Percentiles rank a stretch among this genome's conserved stretches.
phyloP scores from a whole-genome alignment of 2,329 filamentous ascomycete species.

The Aureobasidium lini region DNA sequence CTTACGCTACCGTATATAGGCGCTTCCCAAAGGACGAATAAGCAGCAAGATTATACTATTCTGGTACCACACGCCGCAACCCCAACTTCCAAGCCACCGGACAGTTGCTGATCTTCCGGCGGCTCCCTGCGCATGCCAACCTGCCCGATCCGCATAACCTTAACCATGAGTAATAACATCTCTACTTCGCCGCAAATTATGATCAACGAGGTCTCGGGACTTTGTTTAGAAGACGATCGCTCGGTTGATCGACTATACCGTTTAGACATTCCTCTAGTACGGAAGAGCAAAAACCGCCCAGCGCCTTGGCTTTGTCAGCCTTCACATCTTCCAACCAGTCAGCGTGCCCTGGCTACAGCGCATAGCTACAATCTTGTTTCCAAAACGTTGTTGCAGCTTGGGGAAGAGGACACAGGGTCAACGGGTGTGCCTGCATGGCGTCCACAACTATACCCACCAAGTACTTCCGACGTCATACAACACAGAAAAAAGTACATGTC shows the following conservation, averaged over 20 bases:
- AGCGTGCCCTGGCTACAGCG: not conserved
- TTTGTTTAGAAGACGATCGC: conserved; percentile 6
- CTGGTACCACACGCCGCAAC: not conserved
- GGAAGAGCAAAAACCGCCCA: not conserved
- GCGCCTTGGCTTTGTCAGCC: not conserved
- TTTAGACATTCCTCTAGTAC: not conserved
- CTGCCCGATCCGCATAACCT: conserved; percentile 4
- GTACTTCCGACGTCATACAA: conserved; percentile 8
- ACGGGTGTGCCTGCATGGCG: conserved; percentile 12
- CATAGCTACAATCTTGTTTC: conserved; percentile 1
- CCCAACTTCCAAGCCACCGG: conserved; percentile 9
- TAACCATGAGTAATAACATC: not conserved
- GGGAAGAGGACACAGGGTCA: not conserved
- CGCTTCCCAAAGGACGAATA: not conserved
- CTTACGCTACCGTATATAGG: not conserved
- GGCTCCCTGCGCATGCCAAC: not conserved
- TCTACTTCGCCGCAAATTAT: not conserved
- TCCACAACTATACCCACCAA: not conserved
- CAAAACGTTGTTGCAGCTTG: not conserved
- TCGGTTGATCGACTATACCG: not conserved
- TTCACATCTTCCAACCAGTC: not conserved
- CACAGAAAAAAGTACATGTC: conserved; percentile 6
- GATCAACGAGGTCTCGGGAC: not conserved
- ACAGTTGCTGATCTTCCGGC: conserved; percentile 3
- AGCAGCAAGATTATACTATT: conserved; percentile 9